Conservation (phyloP, 768 basidiomycete species). For the Tephrocybe sp. region DNA sequence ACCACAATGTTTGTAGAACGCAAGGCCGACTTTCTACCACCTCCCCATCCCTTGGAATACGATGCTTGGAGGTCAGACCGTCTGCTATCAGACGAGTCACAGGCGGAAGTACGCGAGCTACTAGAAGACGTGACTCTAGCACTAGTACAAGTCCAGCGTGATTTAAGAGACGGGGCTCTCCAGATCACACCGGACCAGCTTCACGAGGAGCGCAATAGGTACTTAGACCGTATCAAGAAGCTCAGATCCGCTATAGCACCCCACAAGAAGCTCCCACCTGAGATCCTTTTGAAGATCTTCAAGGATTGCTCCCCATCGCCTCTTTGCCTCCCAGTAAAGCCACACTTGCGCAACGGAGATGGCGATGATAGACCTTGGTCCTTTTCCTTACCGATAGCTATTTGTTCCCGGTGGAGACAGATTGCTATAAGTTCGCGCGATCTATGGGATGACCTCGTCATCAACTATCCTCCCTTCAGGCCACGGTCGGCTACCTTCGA, state of each 20-base stretch:
- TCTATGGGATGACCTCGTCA: conserved; percentile 1
- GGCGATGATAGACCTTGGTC: not conserved
- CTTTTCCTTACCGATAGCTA: not conserved
- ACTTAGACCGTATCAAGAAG: conserved; percentile 1
- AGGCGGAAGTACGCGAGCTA: not conserved
- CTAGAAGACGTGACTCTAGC: not conserved
- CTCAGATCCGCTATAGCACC: conserved; percentile 3
- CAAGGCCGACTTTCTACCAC: not conserved
- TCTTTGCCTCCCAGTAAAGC: not conserved
- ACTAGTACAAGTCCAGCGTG: not conserved
- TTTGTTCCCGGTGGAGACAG: conserved; percentile 10
- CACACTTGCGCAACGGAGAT: not conserved
- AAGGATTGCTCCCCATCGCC: not conserved
- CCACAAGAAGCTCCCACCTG: conserved; percentile 7
- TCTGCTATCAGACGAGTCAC: not conserved
- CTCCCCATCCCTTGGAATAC: conserved; percentile 2
- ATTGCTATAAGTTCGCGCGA: not conserved
- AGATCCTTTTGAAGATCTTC: conserved; percentile 3
- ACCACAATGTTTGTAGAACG: not conserved
- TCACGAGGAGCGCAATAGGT: not conserved
- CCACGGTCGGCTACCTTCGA: not conserved
- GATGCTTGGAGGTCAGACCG: conserved; percentile 4
- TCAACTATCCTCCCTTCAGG: not conserved
- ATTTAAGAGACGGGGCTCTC: not conserved
- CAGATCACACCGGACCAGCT: not conserved